These are phyloP conservation scores for Pichia sp. DNA, from an alignment of 1,139 yeast genomes.

Conservation along the genomic window DNA sequence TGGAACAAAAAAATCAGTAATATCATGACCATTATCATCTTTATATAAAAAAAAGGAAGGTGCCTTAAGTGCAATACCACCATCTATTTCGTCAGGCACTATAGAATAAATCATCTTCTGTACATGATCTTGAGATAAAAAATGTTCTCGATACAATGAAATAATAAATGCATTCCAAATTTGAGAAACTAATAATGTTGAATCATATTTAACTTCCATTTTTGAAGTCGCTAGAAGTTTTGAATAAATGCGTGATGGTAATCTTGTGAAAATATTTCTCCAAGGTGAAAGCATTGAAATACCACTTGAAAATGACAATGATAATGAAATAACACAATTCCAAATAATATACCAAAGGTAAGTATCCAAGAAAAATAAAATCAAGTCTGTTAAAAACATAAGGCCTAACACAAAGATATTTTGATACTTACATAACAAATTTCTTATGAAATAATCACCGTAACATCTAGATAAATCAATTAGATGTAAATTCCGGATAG, in stretches of 20 bases:
- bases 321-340: conserved; percentile 67
- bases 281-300: conserved; percentile 83
- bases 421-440: conserved; percentile 51
- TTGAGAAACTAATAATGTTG: conserved; percentile 52
- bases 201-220: conserved; percentile 43
- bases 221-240: conserved; percentile 52
- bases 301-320: conserved; percentile 65
- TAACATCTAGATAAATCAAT: conserved; percentile 56
- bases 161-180: conserved; percentile 77
- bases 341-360: conserved; percentile 85
- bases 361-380: conserved; percentile 76
- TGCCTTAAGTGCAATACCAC: conserved; percentile 39
- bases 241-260: conserved; percentile 68
- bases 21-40: conserved; percentile 47
- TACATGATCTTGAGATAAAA: conserved; percentile 67
- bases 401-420: conserved; percentile 50
- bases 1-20: conserved; percentile 40
- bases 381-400: conserved; percentile 59
- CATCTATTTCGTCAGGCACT: conserved; percentile 35
- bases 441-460: conserved; percentile 51
- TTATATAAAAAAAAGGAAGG: conserved; percentile 73
- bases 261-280: conserved; percentile 68
- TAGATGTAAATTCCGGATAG: conserved; percentile 59
- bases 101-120: conserved; percentile 53
- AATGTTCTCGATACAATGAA: conserved; percentile 72